phyloP scores from a whole-genome alignment of 306 rosid genomes.

The Inga leiocalycina region DNA sequence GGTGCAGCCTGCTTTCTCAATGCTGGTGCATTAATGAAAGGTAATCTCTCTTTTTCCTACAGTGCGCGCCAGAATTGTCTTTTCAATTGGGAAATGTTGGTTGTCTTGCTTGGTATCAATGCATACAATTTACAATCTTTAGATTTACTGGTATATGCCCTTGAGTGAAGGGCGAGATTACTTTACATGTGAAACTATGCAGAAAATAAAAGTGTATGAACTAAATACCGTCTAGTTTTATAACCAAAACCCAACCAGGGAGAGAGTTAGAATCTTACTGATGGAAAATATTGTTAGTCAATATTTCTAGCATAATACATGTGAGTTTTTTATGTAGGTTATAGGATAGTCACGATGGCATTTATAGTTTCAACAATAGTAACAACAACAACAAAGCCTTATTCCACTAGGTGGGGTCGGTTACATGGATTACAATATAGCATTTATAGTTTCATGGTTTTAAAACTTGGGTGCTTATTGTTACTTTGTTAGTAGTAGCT shows the following conservation, averaged over 20 bases:
- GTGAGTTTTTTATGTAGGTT: slow-evolving; percentile 1
- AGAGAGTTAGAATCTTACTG: not conserved
- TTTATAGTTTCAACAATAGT: not conserved
- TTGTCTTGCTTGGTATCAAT: slow-evolving; percentile 14
- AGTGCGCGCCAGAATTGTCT: not conserved
- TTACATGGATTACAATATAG: not conserved
- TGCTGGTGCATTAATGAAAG: slow-evolving; percentile 62
- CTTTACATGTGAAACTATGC: slow-evolving; percentile 9
- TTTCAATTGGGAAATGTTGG: not conserved
- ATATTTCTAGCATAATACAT: slow-evolving; percentile 5
- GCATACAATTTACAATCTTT: slow-evolving; percentile 11
- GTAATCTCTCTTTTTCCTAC: slow-evolving; percentile 46
- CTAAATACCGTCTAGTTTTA: not conserved
- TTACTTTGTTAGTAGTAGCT: not conserved
- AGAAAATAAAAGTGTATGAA: not conserved
- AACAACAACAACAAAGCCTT: too few relatives aligned
- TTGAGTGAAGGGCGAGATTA: slow-evolving; percentile 8
- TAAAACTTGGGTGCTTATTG: slow-evolving; percentile 10
- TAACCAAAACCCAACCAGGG: slow-evolving; percentile 3
- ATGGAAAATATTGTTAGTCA: not conserved
- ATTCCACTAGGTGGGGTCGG: too few relatives aligned
- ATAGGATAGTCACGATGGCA: not conserved
- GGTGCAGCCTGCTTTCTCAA: slow-evolving; percentile 92
- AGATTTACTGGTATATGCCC: slow-evolving; percentile 16
- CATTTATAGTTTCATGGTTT: slow-evolving; percentile 12